These are phyloP conservation scores for Letharia lupina DNA, from an alignment of 495 filamentous ascomycete species.

Conservation along the genomic window DNA sequence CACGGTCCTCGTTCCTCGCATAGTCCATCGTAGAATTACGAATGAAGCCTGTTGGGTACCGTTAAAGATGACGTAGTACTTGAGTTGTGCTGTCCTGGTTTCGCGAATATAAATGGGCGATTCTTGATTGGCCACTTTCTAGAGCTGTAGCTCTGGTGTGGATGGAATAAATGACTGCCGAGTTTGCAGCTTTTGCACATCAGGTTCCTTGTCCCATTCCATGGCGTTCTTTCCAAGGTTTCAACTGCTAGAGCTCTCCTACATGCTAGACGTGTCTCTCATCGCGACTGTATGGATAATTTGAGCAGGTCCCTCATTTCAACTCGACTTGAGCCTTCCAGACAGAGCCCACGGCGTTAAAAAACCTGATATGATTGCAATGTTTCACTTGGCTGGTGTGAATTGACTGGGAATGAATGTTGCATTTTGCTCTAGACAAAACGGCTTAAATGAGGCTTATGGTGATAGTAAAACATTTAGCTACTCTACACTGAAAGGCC, in stretches of 20 bases:
- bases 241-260: not conserved
- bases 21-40: not conserved
- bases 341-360: not conserved
- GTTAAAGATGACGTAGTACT: not conserved
- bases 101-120: not conserved
- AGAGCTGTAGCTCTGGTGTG: not conserved
- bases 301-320: not conserved
- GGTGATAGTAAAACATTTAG: not conserved
- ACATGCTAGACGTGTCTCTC: not conserved
- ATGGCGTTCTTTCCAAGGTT: not conserved
- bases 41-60: not conserved
- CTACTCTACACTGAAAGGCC: not conserved
- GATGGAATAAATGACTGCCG: not conserved
- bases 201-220: not conserved
- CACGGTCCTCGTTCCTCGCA: not conserved
- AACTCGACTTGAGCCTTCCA: not conserved
- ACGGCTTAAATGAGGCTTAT: not conserved
- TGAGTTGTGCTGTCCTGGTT: not conserved
- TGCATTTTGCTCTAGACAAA: not conserved
- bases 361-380: not conserved
- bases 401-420: not conserved
- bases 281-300: not conserved
- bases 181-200: not conserved
- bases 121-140: not conserved
- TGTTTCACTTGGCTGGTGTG: not conserved